Conservation (phyloP, 176 grass and related monocot genomes). For the Bonia amplexicaulis region DNA sequence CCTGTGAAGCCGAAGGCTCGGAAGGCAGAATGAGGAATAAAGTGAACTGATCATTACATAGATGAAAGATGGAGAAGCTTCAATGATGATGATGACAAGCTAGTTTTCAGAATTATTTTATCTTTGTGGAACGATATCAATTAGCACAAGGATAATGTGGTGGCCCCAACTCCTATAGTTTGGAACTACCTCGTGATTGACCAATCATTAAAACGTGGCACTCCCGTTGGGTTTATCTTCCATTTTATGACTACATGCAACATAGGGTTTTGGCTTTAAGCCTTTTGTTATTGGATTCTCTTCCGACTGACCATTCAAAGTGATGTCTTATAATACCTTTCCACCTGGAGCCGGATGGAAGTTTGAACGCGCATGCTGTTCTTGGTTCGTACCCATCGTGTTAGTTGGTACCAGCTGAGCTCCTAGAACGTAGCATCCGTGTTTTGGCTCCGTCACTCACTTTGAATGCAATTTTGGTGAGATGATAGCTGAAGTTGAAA, state of each 20-base stretch:
- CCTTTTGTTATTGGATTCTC: neutral
- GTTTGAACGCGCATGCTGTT: neutral
- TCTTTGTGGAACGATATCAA: slow-evolving; percentile 6
- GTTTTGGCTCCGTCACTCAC: slow-evolving; percentile 1
- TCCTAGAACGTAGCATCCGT: slow-evolving; percentile 1
- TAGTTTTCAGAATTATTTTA: slow-evolving; percentile 35
- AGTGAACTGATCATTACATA: neutral
- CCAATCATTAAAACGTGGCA: slow-evolving; percentile 24
- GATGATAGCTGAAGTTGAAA: neutral
- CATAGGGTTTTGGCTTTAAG: slow-evolving; percentile 1
- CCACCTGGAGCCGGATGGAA: neutral
- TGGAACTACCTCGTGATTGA: neutral
- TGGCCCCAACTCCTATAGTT: neutral
- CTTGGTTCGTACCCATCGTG: neutral
- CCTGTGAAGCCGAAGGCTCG: slow-evolving; percentile 57
- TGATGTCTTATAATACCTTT: neutral
- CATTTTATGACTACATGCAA: slow-evolving; percentile 9
- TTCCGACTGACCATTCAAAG: neutral
- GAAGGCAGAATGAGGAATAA: slow-evolving; percentile 59
- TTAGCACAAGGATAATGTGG: slow-evolving; percentile 28
- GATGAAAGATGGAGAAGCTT: slow-evolving; percentile 21
- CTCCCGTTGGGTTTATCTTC: neutral
- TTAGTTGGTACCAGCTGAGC: slow-evolving; percentile 2
- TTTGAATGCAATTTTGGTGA: slow-evolving; percentile 41
- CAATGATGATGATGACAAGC: neutral